phyloP scores from a whole-genome alignment of 768 basidiomycete genomes.

The Boletus rubescentipes region DNA sequence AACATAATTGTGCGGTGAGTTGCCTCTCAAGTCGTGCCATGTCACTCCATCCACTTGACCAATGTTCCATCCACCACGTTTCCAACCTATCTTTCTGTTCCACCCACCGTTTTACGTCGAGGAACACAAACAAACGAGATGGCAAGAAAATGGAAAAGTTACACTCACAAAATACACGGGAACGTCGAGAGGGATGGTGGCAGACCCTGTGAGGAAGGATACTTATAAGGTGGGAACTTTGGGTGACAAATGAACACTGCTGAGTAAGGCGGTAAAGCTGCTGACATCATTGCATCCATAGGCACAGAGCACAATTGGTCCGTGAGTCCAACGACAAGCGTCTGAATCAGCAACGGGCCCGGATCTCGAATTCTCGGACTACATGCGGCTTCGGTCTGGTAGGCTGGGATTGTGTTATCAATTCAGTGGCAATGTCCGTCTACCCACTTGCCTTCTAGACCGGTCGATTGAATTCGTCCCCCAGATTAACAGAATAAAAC shows the following conservation, averaged over 20 bases:
- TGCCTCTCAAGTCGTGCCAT: neutral
- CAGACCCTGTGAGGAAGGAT: neutral
- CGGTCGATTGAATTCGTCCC: too few species aligned
- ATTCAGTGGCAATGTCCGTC: too few species aligned
- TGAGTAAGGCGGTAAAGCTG: constrained; percentile 17
- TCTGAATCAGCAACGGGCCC: too few species aligned
- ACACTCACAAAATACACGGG: constrained; percentile 25
- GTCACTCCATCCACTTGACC: constrained; percentile 10
- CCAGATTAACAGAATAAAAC: too few species aligned
- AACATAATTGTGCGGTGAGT: neutral
- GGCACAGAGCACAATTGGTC: too few species aligned
- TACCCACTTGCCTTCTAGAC: too few species aligned
- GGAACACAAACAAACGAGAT: neutral
- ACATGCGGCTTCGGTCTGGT: too few species aligned
- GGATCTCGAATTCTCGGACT: too few species aligned
- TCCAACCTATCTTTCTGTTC: neutral
- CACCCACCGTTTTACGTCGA: neutral
- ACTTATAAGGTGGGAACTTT: constrained; percentile 25
- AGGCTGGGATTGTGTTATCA: too few species aligned
- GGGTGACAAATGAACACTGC: constrained; percentile 20
- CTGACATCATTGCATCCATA: neutral
- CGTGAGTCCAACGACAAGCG: too few species aligned
- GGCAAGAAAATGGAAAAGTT: neutral
- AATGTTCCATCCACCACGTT: constrained; percentile 14
- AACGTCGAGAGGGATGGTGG: constrained; percentile 4